Base-by-base conservation (phyloP, 169 alveolate genomes). In the Plasmodium vivax region DNA sequence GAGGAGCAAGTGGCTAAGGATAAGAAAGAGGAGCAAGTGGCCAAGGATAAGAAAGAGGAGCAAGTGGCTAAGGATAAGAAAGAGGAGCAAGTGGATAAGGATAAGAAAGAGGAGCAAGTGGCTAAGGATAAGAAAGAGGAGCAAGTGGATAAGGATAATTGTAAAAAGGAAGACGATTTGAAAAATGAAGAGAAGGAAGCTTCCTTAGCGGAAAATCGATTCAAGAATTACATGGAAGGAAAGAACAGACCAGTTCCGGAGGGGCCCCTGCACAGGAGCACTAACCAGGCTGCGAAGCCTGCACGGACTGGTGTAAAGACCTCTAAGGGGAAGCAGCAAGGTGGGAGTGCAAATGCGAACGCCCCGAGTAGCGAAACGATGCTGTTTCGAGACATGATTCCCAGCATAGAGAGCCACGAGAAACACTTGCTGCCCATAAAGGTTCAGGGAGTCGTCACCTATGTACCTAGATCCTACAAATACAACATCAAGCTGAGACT, bases 401-500 rank as follows among this genome's bases (percentile, higher is more conserved):
- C 32, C n/a, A 38, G 82, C 36, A 4, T 34, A 80, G 32, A 9
- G 34, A 80, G 27, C 7, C 23, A 90, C 68, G 94, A 90, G 23
- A 23, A n/a, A 6, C 45, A 32, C n/a, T 58, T 30, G 62, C 10
- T 91, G 45, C 95, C 95, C 1, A 16, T 91, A 7, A 68, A 5
- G 38, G 83, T 91, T 14, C 72, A 91, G 56, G 92, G 95, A 32
- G 34, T 71, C 30, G 72, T 91, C 1, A 41, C 12, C 1, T 91
- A 77, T 82, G 32, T 71, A n/a, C 54, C 47, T 41, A 10, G 83
- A 12, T 92, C 82, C 30, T 36, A 91, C 38, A 91, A 82, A 80
- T 91, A 91, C 30, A 91, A 56, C n/a, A 91, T 91, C 16, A 91
- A 91, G 72, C n/a, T 91, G 12, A 51, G 68, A 12, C 92, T 82